Base-by-base conservation (phyloP, 495 filamentous ascomycete species). In the Aspergillus sparsus region DNA sequence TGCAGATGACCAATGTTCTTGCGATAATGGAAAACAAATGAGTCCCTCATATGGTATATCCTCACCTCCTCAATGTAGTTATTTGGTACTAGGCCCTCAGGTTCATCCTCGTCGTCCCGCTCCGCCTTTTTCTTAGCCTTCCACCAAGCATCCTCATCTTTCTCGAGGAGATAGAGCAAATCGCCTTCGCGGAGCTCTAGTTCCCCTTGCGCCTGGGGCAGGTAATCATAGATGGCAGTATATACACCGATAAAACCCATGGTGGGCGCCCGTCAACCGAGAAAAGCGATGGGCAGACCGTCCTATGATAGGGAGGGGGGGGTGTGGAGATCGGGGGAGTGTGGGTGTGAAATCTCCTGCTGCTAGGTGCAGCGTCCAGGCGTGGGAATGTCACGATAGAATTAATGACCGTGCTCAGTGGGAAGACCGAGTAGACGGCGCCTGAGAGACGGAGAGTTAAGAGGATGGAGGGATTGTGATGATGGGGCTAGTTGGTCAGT, bases 61-160 rank as follows among this genome's bases (percentile, higher is more conserved):
- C 91, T 80, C 82, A 98, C 93, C 89, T 97, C 89, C 80, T 96
- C 86, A 45, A 98, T 82, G 73, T 99, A 99, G 73, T 97, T 99
- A 66, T 89, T 93, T 32, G 94, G 93, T 49, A 98, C 87, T 74
- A 99, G 75, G 59, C 94, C 94, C 63, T 92, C 86, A 5, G 94
- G 94, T 72, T 98, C 94, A 53, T 97, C 94, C 34, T 97, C 92
- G 55, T 96, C 94, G 21, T 95, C 91, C 44, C 75, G 83, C n/a
- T 84, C 83, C 34, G 90, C 91, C 83, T 93, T 97, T 84, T 97
- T 97, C 82, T 97, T 97, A 16, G 90, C 93, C 71, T 89, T 97
- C 93, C 93, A 98, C 93, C 93, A 97, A 69, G 90, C 90, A 78
- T 97, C 93, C 6, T 96, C 92, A 32, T 76, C 71, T 79, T 96